Conservation (phyloP, 1,139 yeast genomes). For the Groenewaldozyma sp. region DNA sequence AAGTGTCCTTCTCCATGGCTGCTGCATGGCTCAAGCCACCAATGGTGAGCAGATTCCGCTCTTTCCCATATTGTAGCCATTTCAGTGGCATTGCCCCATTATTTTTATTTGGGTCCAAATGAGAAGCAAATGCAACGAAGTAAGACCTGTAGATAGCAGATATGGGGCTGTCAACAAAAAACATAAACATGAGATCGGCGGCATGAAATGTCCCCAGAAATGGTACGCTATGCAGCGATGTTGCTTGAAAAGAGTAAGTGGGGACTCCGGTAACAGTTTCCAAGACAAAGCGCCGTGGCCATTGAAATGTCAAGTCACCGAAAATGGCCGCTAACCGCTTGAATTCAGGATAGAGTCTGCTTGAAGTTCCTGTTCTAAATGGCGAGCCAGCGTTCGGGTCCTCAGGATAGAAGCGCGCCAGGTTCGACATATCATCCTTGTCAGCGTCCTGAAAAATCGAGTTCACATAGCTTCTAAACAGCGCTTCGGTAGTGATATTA, state of each 20-base stretch:
- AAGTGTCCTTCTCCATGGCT: constrained; percentile 1
- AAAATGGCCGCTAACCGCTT: constrained; percentile 17
- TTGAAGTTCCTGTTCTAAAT: constrained; percentile 13
- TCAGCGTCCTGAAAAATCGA: constrained; percentile 9
- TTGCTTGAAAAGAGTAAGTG: constrained; percentile 11
- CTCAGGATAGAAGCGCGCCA: constrained; percentile 13
- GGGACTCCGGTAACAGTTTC: constrained; percentile 5
- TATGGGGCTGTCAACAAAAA: constrained; percentile 9
- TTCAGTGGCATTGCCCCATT: neutral
- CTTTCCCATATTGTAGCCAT: constrained; percentile 7
- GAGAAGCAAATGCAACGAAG: constrained; percentile 15
- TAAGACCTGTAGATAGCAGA: constrained; percentile 12
- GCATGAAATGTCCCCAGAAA: constrained; percentile 15
- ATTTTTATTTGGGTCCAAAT: constrained; percentile 3
- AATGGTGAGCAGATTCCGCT: constrained; percentile 1
- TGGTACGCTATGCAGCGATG: constrained; percentile 10
- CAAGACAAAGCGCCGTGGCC: constrained; percentile 16
- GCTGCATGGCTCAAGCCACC: neutral
- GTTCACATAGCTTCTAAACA: constrained; percentile 8
- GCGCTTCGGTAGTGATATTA: constrained; percentile 10
- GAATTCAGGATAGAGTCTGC: constrained; percentile 11
- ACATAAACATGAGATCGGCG: constrained; percentile 10
- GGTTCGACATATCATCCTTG: neutral
- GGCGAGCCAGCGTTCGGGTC: constrained; percentile 16
- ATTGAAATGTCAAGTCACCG: constrained; percentile 15